Percentiles rank a stretch among this genome's conserved stretches.
Conservation (phyloP, 768 basidiomycete genomes). For the Hypholoma sublateritium region DNA sequence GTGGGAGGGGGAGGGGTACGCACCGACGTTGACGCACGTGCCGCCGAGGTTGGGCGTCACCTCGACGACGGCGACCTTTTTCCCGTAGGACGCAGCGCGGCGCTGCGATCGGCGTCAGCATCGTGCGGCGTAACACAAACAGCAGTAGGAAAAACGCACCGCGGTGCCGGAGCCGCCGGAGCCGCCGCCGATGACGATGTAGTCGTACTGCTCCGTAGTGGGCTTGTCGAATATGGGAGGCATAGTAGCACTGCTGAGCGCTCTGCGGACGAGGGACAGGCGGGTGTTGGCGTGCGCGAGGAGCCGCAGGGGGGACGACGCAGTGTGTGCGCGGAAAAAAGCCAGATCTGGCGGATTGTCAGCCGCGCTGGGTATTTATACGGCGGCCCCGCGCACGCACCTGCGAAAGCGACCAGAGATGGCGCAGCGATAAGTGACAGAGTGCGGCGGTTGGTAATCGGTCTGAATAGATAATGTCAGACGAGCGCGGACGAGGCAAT, state of each 20-base stretch:
- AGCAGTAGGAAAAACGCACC: constrained; percentile 41
- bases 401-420: constrained; percentile 1
- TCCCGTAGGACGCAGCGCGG: constrained; percentile 88
- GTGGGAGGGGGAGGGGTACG: constrained; percentile 25
- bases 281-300: constrained; percentile 10
- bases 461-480: neutral
- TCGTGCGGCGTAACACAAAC: neutral
- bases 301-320: neutral
- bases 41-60: constrained; percentile 76
- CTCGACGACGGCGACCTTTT: constrained; percentile 91
- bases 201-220: constrained; percentile 70
- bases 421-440: neutral
- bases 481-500: too few species aligned
- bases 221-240: constrained; percentile 67
- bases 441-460: neutral
- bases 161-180: constrained; percentile 90
- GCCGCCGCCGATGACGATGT: constrained; percentile 89
- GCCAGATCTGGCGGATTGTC: constrained; percentile 20
- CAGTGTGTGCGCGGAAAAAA: constrained; percentile 11
- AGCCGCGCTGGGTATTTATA: constrained; percentile 5
- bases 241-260: constrained; percentile 52
- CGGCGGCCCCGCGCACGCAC: constrained; percentile 1
- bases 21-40: constrained; percentile 97
- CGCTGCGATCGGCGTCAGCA: constrained; percentile 48
- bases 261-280: constrained; percentile 32